Base-by-base conservation (phyloP, 306 rosid genomes). In the Dryas alaskensis region DNA sequence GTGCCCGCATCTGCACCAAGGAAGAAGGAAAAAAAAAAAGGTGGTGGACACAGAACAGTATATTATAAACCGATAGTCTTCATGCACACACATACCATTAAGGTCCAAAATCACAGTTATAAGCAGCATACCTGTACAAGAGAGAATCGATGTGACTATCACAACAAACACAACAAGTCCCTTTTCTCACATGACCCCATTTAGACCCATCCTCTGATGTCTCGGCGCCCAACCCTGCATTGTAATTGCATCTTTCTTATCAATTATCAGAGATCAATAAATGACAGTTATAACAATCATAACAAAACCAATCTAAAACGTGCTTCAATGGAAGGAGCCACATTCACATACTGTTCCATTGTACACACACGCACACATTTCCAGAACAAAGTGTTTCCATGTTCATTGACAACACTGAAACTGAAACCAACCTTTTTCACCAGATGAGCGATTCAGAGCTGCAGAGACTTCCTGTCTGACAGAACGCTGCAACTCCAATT, bases 381-480 rank as follows among this genome's bases (percentile, higher is more conserved):
- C 8, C 10, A 1, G 52, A 60, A 63, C 25, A 50, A 60, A n/a
- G 17, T 25, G 22, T 22, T 22, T 22, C 22, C 22, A 22, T 22
- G 22, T 42, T 60, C 45, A 31, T 6, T 45, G 48, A 6, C 42
- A 40, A 12, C 43, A 39, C 19, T 16, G 39, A 59, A 60, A 45
- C 31, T 53, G 42, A 51, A 69, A 71, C 66, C 45, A 59, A 95
- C 99, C 98, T 68, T 81, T 88, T 86, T 86, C 93, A 79, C 93
- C 96, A 19, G 89, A 83, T 45, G 98, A 87, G 68, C 97, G 92
- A 71, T 95, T 95, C 72, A 95, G 83, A 7, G 99, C 98, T 27
- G 99, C 99, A 47, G 99, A 92, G 57, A 95, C 99, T 88, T 95
- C 99, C 88, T 95, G 99, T 80, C 98, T 87, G 43, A 95, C 97